Percentiles rank a stretch among this genome's conserved stretches.
Conservation (phyloP, 352 stramenopile genomes). For the Pythium volutum region DNA sequence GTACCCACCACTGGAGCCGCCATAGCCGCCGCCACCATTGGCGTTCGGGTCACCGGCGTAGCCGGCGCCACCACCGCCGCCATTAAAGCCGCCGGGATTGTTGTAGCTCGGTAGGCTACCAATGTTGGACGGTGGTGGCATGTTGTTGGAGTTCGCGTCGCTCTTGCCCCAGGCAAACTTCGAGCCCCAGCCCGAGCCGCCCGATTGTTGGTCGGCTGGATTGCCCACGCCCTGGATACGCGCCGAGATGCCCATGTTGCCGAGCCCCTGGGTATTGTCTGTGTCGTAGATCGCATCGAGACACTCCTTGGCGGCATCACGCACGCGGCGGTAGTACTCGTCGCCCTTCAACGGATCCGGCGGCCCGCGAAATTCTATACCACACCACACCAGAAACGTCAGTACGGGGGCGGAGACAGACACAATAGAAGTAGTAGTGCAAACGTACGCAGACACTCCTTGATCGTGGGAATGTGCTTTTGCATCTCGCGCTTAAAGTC, state of each 20-base stretch:
- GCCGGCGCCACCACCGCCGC: constrained; percentile 26
- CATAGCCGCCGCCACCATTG: constrained; percentile 28
- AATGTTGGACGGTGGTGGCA: constrained; percentile 45
- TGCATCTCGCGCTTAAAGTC: constrained; percentile 93
- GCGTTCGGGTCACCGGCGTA: constrained; percentile 19
- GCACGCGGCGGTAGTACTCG: constrained; percentile 91
- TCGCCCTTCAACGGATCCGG: constrained; percentile 94
- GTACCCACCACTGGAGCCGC: constrained; percentile 29
- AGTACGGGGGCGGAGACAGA: neutral
- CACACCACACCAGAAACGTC: neutral
- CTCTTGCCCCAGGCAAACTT: constrained; percentile 70
- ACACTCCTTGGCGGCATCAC: constrained; percentile 92
- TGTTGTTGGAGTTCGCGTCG: constrained; percentile 44
- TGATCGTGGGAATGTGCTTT: constrained; percentile 88
- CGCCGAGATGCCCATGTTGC: constrained; percentile 76
- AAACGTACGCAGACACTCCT: constrained; percentile 87
- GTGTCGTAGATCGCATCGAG: constrained; percentile 94
- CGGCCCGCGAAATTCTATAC: constrained; percentile 84
- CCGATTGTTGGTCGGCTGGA: constrained; percentile 38
- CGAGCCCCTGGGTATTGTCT: constrained; percentile 57
- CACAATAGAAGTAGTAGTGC: neutral
- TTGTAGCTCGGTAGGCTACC: constrained; percentile 52
- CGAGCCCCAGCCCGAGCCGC: constrained; percentile 59
- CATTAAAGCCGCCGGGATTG: constrained; percentile 43
- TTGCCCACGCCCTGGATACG: constrained; percentile 80